Percentiles rank a stretch among this genome's conserved stretches.
Conservation (phyloP, 139 green algal genomes). For the Picochlorum sp. region DNA sequence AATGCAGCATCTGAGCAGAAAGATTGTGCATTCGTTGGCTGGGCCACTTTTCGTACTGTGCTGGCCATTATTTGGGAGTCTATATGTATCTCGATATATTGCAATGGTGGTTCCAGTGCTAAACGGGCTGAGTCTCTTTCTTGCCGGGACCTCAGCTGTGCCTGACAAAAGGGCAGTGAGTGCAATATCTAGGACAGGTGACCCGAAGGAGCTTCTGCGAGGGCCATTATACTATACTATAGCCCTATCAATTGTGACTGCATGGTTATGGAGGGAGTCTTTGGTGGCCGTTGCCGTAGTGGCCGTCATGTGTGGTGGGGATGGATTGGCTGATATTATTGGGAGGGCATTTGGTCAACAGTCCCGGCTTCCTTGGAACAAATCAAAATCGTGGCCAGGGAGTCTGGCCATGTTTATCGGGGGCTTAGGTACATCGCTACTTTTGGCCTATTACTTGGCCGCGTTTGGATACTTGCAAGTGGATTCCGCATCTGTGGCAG, state of each 20-base stretch:
- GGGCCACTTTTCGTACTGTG: constrained; percentile 73
- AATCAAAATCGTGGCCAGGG: constrained; percentile 75
- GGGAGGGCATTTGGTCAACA: constrained; percentile 51
- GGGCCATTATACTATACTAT: constrained; percentile 83
- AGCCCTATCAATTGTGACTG: constrained; percentile 50
- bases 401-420: constrained; percentile 70
- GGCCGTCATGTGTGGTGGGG: constrained; percentile 79
- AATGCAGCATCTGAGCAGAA: constrained; percentile 73
- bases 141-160: constrained; percentile 50
- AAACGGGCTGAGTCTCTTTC: constrained; percentile 1
- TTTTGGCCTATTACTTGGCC: background rate
- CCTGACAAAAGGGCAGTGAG: constrained; percentile 54
- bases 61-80: constrained; percentile 74
- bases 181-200: constrained; percentile 48
- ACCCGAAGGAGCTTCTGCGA: constrained; percentile 16
- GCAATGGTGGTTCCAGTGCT: background rate
- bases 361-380: constrained; percentile 74
- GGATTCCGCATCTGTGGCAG: too few species aligned
- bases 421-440: background rate
- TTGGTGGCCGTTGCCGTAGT: constrained; percentile 36
- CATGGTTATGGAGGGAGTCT: constrained; percentile 66
- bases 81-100: background rate
- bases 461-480: background rate
- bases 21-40: constrained; percentile 85
- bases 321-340: constrained; percentile 89